phyloP scores from a whole-genome alignment of 352 stramenopile species.

The Phytophthora foliorum region DNA sequence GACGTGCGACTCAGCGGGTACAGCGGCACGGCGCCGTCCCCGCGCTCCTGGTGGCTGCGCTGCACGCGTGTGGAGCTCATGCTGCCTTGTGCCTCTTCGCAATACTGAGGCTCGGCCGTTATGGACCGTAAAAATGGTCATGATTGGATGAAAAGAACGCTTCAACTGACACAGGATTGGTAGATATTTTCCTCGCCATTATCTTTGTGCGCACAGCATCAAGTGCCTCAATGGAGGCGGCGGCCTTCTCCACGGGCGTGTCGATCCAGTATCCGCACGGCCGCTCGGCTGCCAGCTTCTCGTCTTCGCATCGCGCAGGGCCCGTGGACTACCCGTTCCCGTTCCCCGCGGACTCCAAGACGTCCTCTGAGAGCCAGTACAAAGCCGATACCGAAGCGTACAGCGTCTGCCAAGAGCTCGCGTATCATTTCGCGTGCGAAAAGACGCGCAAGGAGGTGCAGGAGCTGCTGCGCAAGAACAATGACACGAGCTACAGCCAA shows the following conservation, averaged over 20 bases:
- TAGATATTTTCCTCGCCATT: constrained; percentile 17
- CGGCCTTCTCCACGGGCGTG: constrained; percentile 65
- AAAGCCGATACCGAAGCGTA: constrained; percentile 51
- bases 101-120: constrained; percentile 28
- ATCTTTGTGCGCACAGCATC: background rate
- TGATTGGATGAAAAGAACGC: constrained; percentile 33
- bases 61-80: constrained; percentile 44
- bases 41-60: constrained; percentile 41
- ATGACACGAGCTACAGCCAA: constrained; percentile 75
- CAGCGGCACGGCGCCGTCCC: constrained; percentile 35
- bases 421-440: constrained; percentile 73
- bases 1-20: constrained; percentile 32
- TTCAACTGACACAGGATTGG: constrained; percentile 16
- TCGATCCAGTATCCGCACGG: constrained; percentile 54
- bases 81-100: constrained; percentile 27
- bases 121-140: background rate
- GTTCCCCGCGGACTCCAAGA: constrained; percentile 23
- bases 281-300: background rate
- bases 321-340: constrained; percentile 29
- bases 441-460: constrained; percentile 61
- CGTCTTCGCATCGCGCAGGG: background rate
- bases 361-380: constrained; percentile 10
- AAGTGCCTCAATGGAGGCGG: constrained; percentile 43
- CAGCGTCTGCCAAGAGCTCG: constrained; percentile 64
- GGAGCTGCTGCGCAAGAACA: constrained; percentile 69